phyloP scores from a whole-genome alignment of 768 basidiomycete genomes.

The Cantharellus anzutake region DNA sequence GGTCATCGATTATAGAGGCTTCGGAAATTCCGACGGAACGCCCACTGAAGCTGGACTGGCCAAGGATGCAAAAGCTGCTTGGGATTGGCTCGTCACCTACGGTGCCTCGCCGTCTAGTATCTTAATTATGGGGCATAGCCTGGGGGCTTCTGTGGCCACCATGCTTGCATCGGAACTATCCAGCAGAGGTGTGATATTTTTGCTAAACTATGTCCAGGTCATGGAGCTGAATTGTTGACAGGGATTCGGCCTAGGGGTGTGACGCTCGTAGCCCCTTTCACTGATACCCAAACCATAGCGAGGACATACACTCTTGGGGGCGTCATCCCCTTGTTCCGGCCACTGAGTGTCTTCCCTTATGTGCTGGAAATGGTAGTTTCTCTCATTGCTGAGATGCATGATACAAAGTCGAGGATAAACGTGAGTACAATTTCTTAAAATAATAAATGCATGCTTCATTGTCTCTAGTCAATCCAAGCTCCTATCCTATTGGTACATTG shows the following conservation, averaged over 20 bases:
- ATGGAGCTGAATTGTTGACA: not conserved
- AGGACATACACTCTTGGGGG: constrained; percentile 51
- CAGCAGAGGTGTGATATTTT: constrained; percentile 12
- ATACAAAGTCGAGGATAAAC: constrained; percentile 40
- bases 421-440: constrained; percentile 21
- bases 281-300: constrained; percentile 36
- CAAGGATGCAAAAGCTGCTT: constrained; percentile 55
- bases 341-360: constrained; percentile 42
- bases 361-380: constrained; percentile 13
- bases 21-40: constrained; percentile 62
- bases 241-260: constrained; percentile 23
- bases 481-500: constrained; percentile 61
- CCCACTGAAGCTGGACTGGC: constrained; percentile 60
- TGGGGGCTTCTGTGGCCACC: constrained; percentile 65
- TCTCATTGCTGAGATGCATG: constrained; percentile 25
- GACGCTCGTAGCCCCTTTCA: constrained; percentile 38
- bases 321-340: constrained; percentile 49
- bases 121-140: constrained; percentile 66
- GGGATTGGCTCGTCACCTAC: constrained; percentile 49
- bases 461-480: constrained; percentile 37
- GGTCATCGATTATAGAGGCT: constrained; percentile 83
- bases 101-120: constrained; percentile 35
- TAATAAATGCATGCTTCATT: not conserved
- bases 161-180: constrained; percentile 24
- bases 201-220: not conserved